Percentiles rank a stretch among this genome's conserved stretches.
Conservation (phyloP, 2,329 filamentous ascomycete species). For the Esteya vermicola region DNA sequence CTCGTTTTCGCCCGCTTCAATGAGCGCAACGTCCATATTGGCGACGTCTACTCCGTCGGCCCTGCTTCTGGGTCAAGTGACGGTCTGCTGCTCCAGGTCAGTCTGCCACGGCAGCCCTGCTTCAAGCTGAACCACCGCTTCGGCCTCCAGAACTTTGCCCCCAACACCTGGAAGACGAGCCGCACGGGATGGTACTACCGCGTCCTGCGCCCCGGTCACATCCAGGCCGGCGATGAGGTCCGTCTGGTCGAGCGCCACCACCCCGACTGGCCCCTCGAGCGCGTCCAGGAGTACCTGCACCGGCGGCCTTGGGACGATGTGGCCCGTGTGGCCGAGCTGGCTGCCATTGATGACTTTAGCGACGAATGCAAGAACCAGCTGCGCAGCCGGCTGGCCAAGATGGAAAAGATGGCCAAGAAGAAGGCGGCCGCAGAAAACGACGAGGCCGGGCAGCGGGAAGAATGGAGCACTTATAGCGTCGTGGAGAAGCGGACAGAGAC, state of each 20-base stretch:
- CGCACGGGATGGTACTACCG: slow-evolving; percentile 55
- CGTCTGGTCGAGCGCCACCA: slow-evolving; percentile 37
- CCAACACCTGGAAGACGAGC: slow-evolving; percentile 37
- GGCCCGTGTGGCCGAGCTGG: slow-evolving; percentile 37
- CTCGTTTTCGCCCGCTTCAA: slow-evolving; percentile 43
- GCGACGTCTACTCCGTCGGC: slow-evolving; percentile 41
- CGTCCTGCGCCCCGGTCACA: slow-evolving; percentile 38
- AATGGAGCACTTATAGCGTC: slow-evolving; percentile 32
- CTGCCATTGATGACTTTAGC: slow-evolving; percentile 34
- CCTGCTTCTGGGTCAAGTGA: slow-evolving; percentile 8
- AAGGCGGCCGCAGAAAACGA: slow-evolving; percentile 1
- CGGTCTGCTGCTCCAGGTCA: slow-evolving; percentile 40
- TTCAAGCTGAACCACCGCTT: slow-evolving; percentile 59
- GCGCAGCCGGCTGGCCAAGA: slow-evolving; percentile 32
- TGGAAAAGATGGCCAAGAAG: slow-evolving; percentile 15
- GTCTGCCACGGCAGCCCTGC: slow-evolving; percentile 48
- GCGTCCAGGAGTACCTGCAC: slow-evolving; percentile 48
- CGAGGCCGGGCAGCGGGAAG: slow-evolving; percentile 12
- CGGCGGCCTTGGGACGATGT: slow-evolving; percentile 34
- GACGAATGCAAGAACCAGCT: slow-evolving; percentile 35
- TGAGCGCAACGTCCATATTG: slow-evolving; percentile 51
- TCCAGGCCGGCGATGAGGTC: slow-evolving; percentile 43
- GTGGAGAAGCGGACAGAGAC: slow-evolving; percentile 37
- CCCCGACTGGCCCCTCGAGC: slow-evolving; percentile 48
- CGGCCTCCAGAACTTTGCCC: slow-evolving; percentile 46